phyloP scores from a whole-genome alignment of 805 yeast species.

The Metschnikowia santaceciliae region DNA sequence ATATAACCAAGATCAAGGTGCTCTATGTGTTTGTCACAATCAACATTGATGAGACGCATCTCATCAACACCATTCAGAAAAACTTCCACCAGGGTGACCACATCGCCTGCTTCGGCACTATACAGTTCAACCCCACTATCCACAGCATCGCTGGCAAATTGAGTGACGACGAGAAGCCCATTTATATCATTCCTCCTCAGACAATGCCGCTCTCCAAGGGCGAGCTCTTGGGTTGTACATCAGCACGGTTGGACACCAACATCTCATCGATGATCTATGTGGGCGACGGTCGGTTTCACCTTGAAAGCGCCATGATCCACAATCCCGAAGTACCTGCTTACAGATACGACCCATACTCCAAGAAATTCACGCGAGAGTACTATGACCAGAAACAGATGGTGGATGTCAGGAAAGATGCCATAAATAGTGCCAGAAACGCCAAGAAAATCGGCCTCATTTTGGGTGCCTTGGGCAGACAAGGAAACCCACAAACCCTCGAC shows the following conservation, averaged over 20 bases:
- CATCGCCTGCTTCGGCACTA: conserved; percentile 88
- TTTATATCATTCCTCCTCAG: conserved; percentile 81
- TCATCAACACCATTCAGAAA: conserved; percentile 67
- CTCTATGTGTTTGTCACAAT: conserved; percentile 95
- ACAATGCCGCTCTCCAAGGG: conserved; percentile 91
- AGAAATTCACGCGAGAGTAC: conserved; percentile 84
- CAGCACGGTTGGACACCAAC: conserved; percentile 66
- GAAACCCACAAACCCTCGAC: conserved; percentile 72
- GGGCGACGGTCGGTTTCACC: conserved; percentile 95
- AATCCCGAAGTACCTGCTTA: conserved; percentile 90
- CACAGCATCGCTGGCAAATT: conserved; percentile 69
- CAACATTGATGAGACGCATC: conserved; percentile 76
- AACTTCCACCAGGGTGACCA: conserved; percentile 64
- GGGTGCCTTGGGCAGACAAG: conserved; percentile 96
- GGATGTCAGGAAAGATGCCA: conserved; percentile 68
- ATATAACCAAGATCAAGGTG: conserved; percentile 84
- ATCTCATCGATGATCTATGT: conserved; percentile 81
- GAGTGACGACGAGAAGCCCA: conserved; percentile 45
- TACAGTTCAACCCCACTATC: conserved; percentile 93
- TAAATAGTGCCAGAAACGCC: conserved; percentile 55
- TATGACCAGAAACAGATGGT: conserved; percentile 86
- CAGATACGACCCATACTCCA: conserved; percentile 91
- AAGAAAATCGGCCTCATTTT: conserved; percentile 76
- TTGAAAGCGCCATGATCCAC: conserved; percentile 95
- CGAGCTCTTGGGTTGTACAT: conserved; percentile 94